These are phyloP conservation scores for Backusella parvicylindrica DNA, from an alignment of 192 early-diverging fungal species.

Conservation along the genomic window DNA sequence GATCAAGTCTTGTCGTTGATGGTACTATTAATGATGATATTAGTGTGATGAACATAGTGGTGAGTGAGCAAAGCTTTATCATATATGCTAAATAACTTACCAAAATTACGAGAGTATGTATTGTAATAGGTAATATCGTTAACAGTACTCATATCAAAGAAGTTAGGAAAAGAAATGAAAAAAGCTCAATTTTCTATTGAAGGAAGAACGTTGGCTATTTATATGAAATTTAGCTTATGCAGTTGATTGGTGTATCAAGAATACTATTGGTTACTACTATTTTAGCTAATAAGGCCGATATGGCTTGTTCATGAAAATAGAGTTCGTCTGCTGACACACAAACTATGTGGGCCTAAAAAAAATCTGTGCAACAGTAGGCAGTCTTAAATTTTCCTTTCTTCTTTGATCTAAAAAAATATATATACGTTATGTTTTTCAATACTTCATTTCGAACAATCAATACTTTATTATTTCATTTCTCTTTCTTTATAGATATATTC, in stretches of 20 bases:
- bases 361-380: background rate
- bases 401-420: background rate
- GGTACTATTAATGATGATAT: background rate
- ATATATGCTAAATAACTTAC: background rate
- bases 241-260: background rate
- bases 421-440: background rate
- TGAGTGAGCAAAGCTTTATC: background rate
- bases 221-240: background rate
- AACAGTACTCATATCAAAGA: background rate
- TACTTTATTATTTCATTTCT: background rate
- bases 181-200: background rate
- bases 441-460: background rate
- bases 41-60: background rate
- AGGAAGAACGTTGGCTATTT: background rate
- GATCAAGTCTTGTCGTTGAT: constrained; percentile 30
- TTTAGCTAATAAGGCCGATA: constrained; percentile 3
- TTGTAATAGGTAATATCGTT: background rate
- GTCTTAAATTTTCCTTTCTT: background rate
- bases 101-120: background rate
- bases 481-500: background rate
- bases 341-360: background rate
- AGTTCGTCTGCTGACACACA: background rate
- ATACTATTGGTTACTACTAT: background rate
- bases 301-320: background rate
- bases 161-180: background rate